Conservation (phyloP, 805 yeast species). For the Nakazawaea anatomiae region DNA sequence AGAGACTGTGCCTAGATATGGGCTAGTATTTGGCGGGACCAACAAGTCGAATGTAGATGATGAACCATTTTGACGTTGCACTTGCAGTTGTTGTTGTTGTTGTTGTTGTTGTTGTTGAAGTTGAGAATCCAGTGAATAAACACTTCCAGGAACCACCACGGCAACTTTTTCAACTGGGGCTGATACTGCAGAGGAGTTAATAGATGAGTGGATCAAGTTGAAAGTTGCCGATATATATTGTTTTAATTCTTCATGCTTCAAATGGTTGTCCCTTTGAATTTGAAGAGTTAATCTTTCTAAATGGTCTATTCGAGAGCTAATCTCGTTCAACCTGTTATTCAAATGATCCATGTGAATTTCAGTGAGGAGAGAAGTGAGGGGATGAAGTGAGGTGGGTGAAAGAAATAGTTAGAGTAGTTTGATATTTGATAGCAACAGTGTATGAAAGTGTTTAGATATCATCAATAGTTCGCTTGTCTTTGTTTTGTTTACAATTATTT, state of each 20-base stretch:
- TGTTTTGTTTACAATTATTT: not conserved
- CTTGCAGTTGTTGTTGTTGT: not conserved
- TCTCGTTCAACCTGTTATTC: constrained; percentile 7
- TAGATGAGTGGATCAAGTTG: constrained; percentile 6
- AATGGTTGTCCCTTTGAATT: constrained; percentile 1
- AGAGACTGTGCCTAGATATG: not conserved
- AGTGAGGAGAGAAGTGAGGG: too few species aligned
- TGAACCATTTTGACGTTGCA: not conserved
- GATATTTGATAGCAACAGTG: too few species aligned
- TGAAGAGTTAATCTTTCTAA: constrained; percentile 5
- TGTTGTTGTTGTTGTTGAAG: not conserved
- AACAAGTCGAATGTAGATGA: not conserved
- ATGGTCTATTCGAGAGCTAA: constrained; percentile 7
- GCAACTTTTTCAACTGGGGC: not conserved
- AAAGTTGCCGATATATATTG: constrained; percentile 7
- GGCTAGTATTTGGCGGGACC: not conserved
- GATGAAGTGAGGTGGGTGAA: too few species aligned
- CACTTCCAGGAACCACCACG: not conserved
- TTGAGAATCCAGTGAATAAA: not conserved
- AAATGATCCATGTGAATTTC: constrained; percentile 3
- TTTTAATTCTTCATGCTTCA: constrained; percentile 8
- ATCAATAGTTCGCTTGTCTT: too few species aligned
- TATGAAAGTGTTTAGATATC: too few species aligned
- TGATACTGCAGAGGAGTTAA: not conserved
- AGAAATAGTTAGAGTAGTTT: too few species aligned